Evolutionary conservation across 306 rosid genomes (phyloP).

Genomic region (Rosa multiflora): DNA sequence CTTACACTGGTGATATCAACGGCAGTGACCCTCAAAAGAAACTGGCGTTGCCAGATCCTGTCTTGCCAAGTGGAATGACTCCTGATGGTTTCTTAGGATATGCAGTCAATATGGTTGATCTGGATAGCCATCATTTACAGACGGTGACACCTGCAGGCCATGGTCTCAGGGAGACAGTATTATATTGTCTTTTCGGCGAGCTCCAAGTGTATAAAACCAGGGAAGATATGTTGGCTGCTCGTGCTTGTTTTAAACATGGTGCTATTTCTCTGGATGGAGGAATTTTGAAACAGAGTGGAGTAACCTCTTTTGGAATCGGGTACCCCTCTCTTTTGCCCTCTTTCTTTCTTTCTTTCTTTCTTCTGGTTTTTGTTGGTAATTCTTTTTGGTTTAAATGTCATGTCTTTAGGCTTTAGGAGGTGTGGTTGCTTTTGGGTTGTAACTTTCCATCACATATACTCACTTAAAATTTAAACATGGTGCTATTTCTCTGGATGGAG

Average conservation of each 20-base stretch:
- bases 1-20: constrained; percentile 29
- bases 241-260: constrained; percentile 45
- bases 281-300: constrained; percentile 46
- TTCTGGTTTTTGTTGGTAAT: background rate
- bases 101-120: constrained; percentile 65
- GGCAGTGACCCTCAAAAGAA: constrained; percentile 44
- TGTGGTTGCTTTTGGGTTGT: too few species aligned
- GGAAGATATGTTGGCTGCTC: constrained; percentile 52
- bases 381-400: background rate
- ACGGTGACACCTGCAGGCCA: constrained; percentile 39
- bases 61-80: constrained; percentile 25
- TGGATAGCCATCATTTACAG: constrained; percentile 34
- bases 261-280: constrained; percentile 73
- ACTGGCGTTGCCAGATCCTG: constrained; percentile 41
- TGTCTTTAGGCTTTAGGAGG: background rate
- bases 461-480: constrained; percentile 52
- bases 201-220: constrained; percentile 58
- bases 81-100: constrained; percentile 58
- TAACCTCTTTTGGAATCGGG: constrained; percentile 51
- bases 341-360: background rate
- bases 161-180: constrained; percentile 60
- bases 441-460: background rate
- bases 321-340: constrained; percentile 10
- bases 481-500: constrained; percentile 71
- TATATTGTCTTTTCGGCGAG: constrained; percentile 49